Evolutionary conservation across 148 eudicot species (phyloP), one percentile per base, ranked within the genome.

Genomic region (Rhododendron kiyosumense): DNA sequence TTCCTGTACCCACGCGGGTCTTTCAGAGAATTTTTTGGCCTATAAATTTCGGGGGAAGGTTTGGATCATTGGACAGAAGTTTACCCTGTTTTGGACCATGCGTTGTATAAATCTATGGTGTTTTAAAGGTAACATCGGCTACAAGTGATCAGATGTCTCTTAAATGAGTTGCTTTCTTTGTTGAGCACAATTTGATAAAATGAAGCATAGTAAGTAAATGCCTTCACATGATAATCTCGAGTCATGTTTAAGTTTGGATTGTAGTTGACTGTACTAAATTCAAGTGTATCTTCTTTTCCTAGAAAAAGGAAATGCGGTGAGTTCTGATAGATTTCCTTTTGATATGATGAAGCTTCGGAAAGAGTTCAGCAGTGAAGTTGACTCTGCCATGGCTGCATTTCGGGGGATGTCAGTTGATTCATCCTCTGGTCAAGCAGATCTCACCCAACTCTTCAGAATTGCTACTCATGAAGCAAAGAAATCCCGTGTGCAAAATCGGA

Each of bases 381-480:
- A 93, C 54, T 87, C 94, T 84, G 94, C 94, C 81, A 51, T 86
- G 82, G 84, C 93, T 88, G 96, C 94, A 82, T 85, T 93, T 85
- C 89, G 93, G 32, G 87, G 90, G 65, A 78, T 96, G 74, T 83
- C 93, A 26, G 91, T 87, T 69, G 91, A 86, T 84, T 78, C 94
- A 83, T 89, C 93, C 41, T 87, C 92, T 61, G 91, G 90, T 85
- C 91, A 90, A 9, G 96, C 98, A n/a, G 99, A 96, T 90, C 98
- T 96, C 84, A 92, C 98, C 75, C 94, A 91, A 45, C 92, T 96
- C 73, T 93, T 96, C 79, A 90, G 92, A 30, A 88, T 93, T 61
- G 99, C 99, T 80, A 91, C 93, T 83, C 97, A 95, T 86, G 97
- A 96, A 94, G 97, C 98, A 28, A 94, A 92, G 84, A 95, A 94